Evolutionary conservation across 257 asterid species (phyloP).

Genomic region (Ilex aquifolium): DNA sequence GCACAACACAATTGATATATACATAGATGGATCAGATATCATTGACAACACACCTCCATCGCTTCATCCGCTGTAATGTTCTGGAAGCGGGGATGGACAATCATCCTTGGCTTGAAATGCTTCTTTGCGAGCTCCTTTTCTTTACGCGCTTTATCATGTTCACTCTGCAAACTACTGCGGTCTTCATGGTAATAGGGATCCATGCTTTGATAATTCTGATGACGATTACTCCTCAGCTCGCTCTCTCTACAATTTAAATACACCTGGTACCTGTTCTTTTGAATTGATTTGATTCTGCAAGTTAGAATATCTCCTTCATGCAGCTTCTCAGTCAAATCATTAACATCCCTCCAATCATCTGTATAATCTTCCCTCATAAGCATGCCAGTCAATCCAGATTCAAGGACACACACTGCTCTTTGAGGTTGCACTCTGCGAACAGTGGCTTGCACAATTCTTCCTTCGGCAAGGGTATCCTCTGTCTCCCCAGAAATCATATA

Average conservation of each 20-base stretch:
- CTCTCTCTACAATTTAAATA: slow-evolving; percentile 8
- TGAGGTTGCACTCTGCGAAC: slow-evolving; percentile 8
- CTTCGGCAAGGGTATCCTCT: slow-evolving; percentile 5
- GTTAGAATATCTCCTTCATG: slow-evolving; percentile 11
- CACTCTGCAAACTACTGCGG: slow-evolving; percentile 2
- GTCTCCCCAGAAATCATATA: slow-evolving; percentile 8
- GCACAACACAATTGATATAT: no score
- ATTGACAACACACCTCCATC: slow-evolving; percentile 1
- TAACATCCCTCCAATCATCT: slow-evolving; percentile 5
- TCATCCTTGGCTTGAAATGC: slow-evolving; percentile 11
- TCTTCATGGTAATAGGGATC: slow-evolving; percentile 10
- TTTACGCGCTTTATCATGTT: slow-evolving; percentile 6
- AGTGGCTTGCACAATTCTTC: slow-evolving; percentile 6
- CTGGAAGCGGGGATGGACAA: slow-evolving; percentile 11
- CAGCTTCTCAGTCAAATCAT: slow-evolving; percentile 11
- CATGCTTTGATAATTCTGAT: slow-evolving; percentile 1
- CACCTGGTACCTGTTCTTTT: slow-evolving; percentile 8
- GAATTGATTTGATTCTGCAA: slow-evolving; percentile 9
- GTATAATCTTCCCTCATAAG: slow-evolving; percentile 5
- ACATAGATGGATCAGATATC: no score
- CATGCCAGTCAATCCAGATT: slow-evolving; percentile 7
- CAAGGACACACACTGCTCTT: slow-evolving; percentile 3
- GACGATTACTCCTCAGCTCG: slow-evolving; percentile 2
- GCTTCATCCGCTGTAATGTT: slow-evolving; percentile 13
- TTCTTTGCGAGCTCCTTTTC: slow-evolving; percentile 9